Evolutionary conservation across 1,284 basidiomycete species (phyloP).

Genomic region (Leccinum variabile): DNA sequence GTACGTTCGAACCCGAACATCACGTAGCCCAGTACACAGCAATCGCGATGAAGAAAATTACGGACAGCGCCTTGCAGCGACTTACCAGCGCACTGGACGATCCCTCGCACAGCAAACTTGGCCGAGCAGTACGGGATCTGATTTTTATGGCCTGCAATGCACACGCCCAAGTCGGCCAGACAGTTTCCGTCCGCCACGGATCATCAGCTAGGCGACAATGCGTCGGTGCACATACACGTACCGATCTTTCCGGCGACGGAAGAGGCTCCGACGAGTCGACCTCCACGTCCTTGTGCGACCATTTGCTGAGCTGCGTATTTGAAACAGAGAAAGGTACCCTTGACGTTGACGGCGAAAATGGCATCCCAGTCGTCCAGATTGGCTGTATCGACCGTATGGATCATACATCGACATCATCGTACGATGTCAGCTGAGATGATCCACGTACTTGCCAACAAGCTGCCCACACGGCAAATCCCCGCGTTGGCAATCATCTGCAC

Average conservation of each 20-base stretch:
- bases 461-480: conserved; percentile 11
- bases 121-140: conserved; percentile 36
- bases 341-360: conserved; percentile 15
- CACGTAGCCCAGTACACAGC: conserved; percentile 7
- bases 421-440: neutral
- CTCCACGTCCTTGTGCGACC: conserved; percentile 43
- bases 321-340: conserved; percentile 30
- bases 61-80: neutral
- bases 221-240: neutral
- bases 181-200: neutral
- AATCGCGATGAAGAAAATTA: neutral
- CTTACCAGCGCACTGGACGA: conserved; percentile 39
- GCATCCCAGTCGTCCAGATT: neutral
- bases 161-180: neutral
- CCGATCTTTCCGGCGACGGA: conserved; percentile 22
- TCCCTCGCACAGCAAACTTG: conserved; percentile 45
- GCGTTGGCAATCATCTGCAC: conserved; percentile 29
- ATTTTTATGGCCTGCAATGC: conserved; percentile 3
- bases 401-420: neutral
- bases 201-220: neutral
- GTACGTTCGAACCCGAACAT: conserved; percentile 1
- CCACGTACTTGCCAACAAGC: conserved; percentile 16
- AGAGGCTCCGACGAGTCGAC: conserved; percentile 42
- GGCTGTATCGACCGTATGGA: neutral
- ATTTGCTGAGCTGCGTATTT: conserved; percentile 42